phyloP scores from a whole-genome alignment of 345 rosid species.

The Linum usitatissimum region DNA sequence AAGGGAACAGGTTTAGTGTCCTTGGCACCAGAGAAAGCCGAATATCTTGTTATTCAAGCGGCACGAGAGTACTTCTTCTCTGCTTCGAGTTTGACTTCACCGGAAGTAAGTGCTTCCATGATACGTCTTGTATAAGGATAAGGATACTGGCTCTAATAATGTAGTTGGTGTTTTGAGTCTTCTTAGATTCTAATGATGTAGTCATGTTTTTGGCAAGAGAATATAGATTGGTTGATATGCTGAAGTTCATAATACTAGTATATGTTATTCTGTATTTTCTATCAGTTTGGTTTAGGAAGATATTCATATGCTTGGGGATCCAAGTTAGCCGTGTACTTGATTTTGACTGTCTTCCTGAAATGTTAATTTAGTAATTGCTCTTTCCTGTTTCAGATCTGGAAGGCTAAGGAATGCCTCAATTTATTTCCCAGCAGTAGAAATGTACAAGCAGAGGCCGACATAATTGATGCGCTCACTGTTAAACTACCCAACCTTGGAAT shows the following conservation, averaged over 20 bases:
- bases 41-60: slow-evolving; percentile 81
- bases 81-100: slow-evolving; percentile 77
- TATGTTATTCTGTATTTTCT: not conserved
- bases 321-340: not conserved
- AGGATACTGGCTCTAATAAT: slow-evolving; percentile 7
- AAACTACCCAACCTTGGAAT: slow-evolving; percentile 93
- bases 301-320: not conserved
- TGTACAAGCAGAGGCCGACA: slow-evolving; percentile 75
- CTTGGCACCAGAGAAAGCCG: slow-evolving; percentile 79
- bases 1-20: slow-evolving; percentile 79
- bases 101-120: slow-evolving; percentile 49
- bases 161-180: too few relatives aligned
- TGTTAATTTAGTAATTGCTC: slow-evolving; percentile 12
- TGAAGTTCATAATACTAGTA: not conserved
- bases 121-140: slow-evolving; percentile 4
- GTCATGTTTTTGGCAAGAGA: too few relatives aligned
- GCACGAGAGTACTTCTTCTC: slow-evolving; percentile 93
- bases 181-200: too few relatives aligned
- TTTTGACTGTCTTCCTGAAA: not conserved
- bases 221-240: not conserved
- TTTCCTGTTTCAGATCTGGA: slow-evolving; percentile 66
- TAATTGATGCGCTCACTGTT: slow-evolving; percentile 71
- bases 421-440: slow-evolving; percentile 68
- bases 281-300: not conserved
- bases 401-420: slow-evolving; percentile 87